Conservation (phyloP, 2,329 filamentous ascomycete species). For the Endoconidiophora polonica region DNA sequence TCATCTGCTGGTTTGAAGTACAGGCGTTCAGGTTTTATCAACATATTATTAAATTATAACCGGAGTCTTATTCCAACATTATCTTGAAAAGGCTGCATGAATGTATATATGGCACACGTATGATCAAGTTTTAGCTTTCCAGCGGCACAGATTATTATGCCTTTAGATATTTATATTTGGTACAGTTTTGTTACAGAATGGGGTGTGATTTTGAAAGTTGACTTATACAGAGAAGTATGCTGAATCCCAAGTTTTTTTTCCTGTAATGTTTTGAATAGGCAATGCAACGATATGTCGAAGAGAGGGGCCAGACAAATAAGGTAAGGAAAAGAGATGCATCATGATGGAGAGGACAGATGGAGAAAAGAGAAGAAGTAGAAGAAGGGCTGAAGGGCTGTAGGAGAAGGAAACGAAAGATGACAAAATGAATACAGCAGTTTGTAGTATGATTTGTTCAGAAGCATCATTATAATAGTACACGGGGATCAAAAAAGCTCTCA, state of each 20-base stretch:
- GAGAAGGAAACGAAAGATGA: neutral
- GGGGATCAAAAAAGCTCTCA: neutral
- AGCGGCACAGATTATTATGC: too few species aligned
- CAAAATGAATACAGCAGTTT: too few species aligned
- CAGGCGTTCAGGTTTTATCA: too few species aligned
- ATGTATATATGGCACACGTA: too few species aligned
- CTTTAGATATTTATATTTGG: too few species aligned
- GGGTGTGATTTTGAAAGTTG: neutral
- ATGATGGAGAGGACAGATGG: neutral
- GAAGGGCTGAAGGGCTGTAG: neutral
- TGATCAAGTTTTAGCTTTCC: too few species aligned
- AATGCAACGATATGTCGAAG: neutral
- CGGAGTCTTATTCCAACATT: too few species aligned
- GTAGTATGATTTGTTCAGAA: neutral
- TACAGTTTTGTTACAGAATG: too few species aligned
- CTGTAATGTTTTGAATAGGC: neutral
- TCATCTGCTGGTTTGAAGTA: neutral
- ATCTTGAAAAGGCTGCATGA: too few species aligned
- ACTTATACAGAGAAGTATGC: too few species aligned
- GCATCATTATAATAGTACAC: slow-evolving; percentile 13
- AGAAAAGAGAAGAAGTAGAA: neutral
- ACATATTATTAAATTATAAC: too few species aligned
- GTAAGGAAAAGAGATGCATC: neutral
- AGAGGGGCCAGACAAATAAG: neutral
- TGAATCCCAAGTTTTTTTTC: too few species aligned